Evolutionary conservation across 768 basidiomycete species (phyloP), one percentile per base, ranked within the genome.

Genomic region (Lentinula guzmanii): DNA sequence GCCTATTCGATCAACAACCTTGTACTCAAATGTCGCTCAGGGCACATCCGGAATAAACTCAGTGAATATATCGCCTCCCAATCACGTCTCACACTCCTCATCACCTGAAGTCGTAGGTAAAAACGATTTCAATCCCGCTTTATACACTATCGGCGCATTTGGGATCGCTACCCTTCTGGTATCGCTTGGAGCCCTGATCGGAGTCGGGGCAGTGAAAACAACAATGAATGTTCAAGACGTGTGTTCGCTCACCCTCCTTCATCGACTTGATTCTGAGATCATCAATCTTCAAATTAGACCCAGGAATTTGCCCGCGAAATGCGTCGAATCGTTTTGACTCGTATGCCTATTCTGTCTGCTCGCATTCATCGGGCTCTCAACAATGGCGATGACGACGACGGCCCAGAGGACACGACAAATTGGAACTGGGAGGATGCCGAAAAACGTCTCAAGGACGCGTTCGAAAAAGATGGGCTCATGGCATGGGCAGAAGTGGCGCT

Each of bases 261-360:
- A 18, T 18, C 45, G n/a, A 59, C 37, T 6, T 5, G 24, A 24
- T 15, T 11, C 9, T 34, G 8, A 16, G 8, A 3, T 39, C 48
- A 3, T 18, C 5, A 58, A n/a, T 1, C n/a, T n/a, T 34, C 5
- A 8, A 6, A 15, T 37, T 58, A 82, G 81, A 76, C 74, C 0
- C 60, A 75, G 45, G 74, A 81, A 55, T 82, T 82, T 61, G 75
- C 76, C 2, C 66, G 71, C 15, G 64, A 69, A 54, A 79, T 82
- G 78, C 76, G 79, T 33, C 51, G 63, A 4, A 68, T 71, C 28
- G 66, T 82, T 3, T 66, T 73, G 4, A 67, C 67, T 0, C 69
- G 72, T n/a, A 74, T 80, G 73, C 80, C 80, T 0, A 64, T 68
- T 18, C 69, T 82, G 10, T 73, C 76, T 1, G 66, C 74, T 0